Evolutionary conservation across 306 rosid species (phyloP).

Genomic region (Cicer yamashitae): DNA sequence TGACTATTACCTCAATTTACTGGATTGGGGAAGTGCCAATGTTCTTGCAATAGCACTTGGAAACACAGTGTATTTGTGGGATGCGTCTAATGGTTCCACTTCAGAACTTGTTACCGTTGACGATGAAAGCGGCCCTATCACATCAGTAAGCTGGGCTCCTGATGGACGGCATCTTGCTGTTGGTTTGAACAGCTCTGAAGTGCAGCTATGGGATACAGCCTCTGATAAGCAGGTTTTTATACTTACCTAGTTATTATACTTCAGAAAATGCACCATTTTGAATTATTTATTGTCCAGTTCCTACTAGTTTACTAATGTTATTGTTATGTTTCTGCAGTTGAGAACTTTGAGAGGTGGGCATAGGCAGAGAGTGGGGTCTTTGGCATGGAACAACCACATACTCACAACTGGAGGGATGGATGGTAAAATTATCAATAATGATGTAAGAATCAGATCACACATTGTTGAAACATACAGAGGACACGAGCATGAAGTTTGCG

Average conservation of each 20-base stretch:
- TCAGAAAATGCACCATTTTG: not conserved
- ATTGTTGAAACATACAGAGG: constrained; percentile 83
- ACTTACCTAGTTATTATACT: not conserved
- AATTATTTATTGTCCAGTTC: not conserved
- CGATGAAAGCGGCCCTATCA: constrained; percentile 76
- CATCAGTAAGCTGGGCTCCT: constrained; percentile 84
- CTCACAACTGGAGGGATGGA: constrained; percentile 93
- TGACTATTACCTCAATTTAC: constrained; percentile 78
- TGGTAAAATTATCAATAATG: constrained; percentile 69
- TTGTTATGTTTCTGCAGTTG: constrained; percentile 54
- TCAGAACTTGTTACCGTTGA: constrained; percentile 78
- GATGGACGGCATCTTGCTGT: constrained; percentile 82
- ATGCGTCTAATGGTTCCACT: constrained; percentile 72
- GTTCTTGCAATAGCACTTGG: constrained; percentile 89
- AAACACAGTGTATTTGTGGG: constrained; percentile 78
- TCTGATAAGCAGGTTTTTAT: constrained; percentile 62
- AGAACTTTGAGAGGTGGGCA: constrained; percentile 79
- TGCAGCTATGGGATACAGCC: constrained; percentile 81
- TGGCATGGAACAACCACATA: constrained; percentile 87
- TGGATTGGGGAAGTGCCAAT: constrained; percentile 85
- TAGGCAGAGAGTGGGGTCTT: constrained; percentile 71
- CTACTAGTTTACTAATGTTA: not conserved
- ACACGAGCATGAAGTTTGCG: constrained; percentile 81
- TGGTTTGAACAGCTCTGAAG: constrained; percentile 79
- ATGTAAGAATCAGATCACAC: constrained; percentile 78